Evolutionary conservation across 2,329 filamentous ascomycete genomes (phyloP), one percentile per base, ranked within the genome.

Genomic region (Colletotrichum sp.): DNA sequence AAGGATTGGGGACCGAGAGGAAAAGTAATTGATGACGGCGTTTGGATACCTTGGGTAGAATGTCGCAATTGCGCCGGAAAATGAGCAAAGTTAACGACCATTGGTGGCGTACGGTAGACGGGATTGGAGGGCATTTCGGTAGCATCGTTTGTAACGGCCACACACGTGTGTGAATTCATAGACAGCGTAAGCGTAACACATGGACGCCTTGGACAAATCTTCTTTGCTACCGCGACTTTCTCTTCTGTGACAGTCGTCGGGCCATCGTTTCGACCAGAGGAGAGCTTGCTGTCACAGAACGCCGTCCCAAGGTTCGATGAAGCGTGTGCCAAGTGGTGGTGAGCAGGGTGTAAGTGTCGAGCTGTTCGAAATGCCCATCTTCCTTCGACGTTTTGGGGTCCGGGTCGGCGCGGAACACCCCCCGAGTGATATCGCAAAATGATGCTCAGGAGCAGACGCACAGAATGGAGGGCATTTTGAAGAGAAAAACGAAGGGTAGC

Each of bases 381-480:
- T 68, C 65, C 25, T 16, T 48, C 18, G 27, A 60, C 58, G 34
- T 30, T 52, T 65, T 15, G 43, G 48, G 55, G 30, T 13, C 22
- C 22, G 22, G 28, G n/a, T n/a, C 58, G 70, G n/a, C 48, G 36
- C 25, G 22, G 64, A 25, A 69, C 27, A 76, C 70, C 74, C 70
- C 70, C 36, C 74, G 70, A 76, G 74, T 76, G 74, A 76, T 76
- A 76, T 76, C 74, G 74, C 70, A 76, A 76, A 76, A 76, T 76
- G 74, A 76, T 66, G 74, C 70, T 74, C 70, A 32, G 12, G 70
- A 76, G 61, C 60, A 67, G 75, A 32, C 64, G 71, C 75, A 62
- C 36, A 48, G 27, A 58, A 67, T 71, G 56, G 16, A 39, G 39
- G 28, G 43, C 27, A 22, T 71, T 32, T 60, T 28, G 68, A 58